Percentiles rank a stretch among this genome's conserved stretches.
Conservation (phyloP, 805 yeast genomes). For the Grigorovia jiainica region DNA sequence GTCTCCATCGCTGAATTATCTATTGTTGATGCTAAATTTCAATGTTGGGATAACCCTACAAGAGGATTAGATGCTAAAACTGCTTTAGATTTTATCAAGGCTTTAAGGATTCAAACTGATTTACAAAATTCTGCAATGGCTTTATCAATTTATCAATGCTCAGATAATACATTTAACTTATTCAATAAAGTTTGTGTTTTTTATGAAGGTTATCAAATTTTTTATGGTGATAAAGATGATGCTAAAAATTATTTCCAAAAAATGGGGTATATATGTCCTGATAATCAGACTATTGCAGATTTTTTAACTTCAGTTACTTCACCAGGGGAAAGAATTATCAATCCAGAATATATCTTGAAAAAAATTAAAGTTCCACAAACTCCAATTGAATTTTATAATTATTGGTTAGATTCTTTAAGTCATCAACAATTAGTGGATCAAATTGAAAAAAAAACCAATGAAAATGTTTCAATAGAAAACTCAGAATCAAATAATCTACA, state of each 20-base stretch:
- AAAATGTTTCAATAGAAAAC: slow-evolving; percentile 31
- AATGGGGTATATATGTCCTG: slow-evolving; percentile 51
- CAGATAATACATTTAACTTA: slow-evolving; percentile 38
- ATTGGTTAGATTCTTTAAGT: slow-evolving; percentile 48
- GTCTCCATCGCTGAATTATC: slow-evolving; percentile 54
- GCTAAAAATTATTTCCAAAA: slow-evolving; percentile 39
- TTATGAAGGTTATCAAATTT: slow-evolving; percentile 40
- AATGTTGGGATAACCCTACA: slow-evolving; percentile 46
- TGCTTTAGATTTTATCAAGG: slow-evolving; percentile 40
- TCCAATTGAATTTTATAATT: slow-evolving; percentile 49
- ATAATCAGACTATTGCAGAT: slow-evolving; percentile 65
- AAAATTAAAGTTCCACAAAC: slow-evolving; percentile 52
- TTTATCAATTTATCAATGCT: slow-evolving; percentile 41
- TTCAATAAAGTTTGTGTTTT: slow-evolving; percentile 40
- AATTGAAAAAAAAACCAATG: slow-evolving; percentile 34
- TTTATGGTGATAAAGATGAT: slow-evolving; percentile 34
- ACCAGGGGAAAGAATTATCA: slow-evolving; percentile 46
- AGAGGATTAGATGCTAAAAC: slow-evolving; percentile 44
- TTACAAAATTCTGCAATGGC: slow-evolving; percentile 34
- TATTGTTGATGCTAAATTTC: slow-evolving; percentile 36
- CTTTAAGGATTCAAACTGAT: slow-evolving; percentile 36
- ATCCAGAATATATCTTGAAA: slow-evolving; percentile 27
- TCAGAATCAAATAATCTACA: slow-evolving; percentile 43
- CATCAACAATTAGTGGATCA: slow-evolving; percentile 33
- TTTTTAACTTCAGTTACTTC: slow-evolving; percentile 62